Evolutionary conservation across 495 filamentous ascomycete species (phyloP), one percentile per base, ranked within the genome.

Genomic region (Talaromyces wortmannii): DNA sequence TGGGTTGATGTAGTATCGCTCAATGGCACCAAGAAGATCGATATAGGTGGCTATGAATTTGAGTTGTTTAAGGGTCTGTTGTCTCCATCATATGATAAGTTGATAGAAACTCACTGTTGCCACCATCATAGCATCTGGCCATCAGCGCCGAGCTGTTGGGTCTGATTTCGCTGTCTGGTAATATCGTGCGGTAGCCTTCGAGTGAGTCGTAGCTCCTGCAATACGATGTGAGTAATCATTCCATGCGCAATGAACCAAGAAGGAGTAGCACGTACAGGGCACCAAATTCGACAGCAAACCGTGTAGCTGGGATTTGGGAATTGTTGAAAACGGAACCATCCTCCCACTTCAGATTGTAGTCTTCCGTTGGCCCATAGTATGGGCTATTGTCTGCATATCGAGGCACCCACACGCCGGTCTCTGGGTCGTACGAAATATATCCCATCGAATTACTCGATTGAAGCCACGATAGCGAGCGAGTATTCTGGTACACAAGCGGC

Each of bases 311-410:
- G 12, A 36, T 36, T 12, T 36, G 78, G 48, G 75, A 78, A 1
- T 63, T 63, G 6, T 67, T 67, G 48, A 67, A 56, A 56, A 82
- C 73, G 66, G 77, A 80, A 7, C 73, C 69, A 30, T 68, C 48
- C 2, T 46, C 44, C 17, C 70, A 64, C 56, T 77, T 61, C 55
- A 83, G 83, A 49, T 81, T 75, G 62, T 83, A 83, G 59, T 77
- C 71, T 51, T 82, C 80, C 13, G 78, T 81, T 52, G 82, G 74
- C 17, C 78, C 76, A 59, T 83, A 82, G 12, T 12, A 82, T 68
- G 4, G 66, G 67, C 2, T 77, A 74, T 29, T 64, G 55, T 36
- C 12, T 36, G 0, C 70, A 76, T 11, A 52, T 84, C 68, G 32
- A 83, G 61, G 1, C 56, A 60, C 6, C 76, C 57, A 57, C 76